Evolutionary conservation across 352 stramenopile species (phyloP), one percentile per base, ranked within the genome.

Genomic region (Phytophthora aleatoria): DNA sequence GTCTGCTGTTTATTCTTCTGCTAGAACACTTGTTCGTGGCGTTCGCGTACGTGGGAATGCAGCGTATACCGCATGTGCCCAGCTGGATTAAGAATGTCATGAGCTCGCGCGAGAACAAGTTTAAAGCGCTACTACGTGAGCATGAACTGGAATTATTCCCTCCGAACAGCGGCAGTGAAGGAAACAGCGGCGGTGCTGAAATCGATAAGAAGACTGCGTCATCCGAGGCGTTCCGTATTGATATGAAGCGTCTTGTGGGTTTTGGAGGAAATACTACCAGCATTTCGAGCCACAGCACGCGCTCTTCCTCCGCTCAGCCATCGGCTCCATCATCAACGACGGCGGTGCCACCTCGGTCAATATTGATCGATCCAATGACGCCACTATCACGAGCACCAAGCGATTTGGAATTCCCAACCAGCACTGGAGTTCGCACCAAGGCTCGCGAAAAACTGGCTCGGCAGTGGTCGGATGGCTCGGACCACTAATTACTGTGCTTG

Each of bases 1-100:
- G 81, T 0, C 52, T 90, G 48, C 51, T 88, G 0, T 75, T 86
- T 48, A 87, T 90, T 44, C 64, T 90, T 16, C 9, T 87, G 28
- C 47, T 88, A 24, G 81, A 90, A 58, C 81, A 90, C 42, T 64
- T 83, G 28, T 69, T 90, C 15, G 51, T 90, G 15, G 74, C 74
- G 1, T 41, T 82, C 3, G 79, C 79, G 8, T 91, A 91, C 54
- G 44, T 83, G 26, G 64, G 72, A 31, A 86, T 89, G 78, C 72
- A 69, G 39, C 77, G 69, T 13, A 57, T 90, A 50, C 73, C 83
- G 15, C 62, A 65, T n/a, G 74, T 89, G 6, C 83, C 83, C 7
- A 55, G 58, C 16, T 87, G 70, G 74, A 85, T 91, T 43, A 51
- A 77, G 24, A 61, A 77, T 8, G 64, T 90, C 5, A 87, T 89